Evolutionary conservation across 768 basidiomycete species (phyloP), one percentile per base, ranked within the genome.

Genomic region (Crepidotus variabilis): DNA sequence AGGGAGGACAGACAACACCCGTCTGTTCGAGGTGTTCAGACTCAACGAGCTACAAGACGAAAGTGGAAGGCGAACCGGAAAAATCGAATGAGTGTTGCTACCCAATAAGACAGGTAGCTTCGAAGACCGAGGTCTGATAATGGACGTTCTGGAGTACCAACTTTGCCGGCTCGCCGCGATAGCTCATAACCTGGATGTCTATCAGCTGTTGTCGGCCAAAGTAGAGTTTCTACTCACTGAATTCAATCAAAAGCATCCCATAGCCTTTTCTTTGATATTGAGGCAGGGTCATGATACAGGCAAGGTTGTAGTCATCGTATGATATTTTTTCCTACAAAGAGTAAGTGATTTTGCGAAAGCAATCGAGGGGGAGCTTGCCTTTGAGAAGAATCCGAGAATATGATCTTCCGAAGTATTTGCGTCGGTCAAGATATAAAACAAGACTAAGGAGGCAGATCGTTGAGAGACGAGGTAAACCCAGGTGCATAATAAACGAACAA

Each of bases 231-330:
- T n/a, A 73, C 92, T 46, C 67, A 96, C 96, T 98, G 77, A 98
- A 97, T 74, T 99, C 96, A 60, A 98, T 98, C 80, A 99, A 81
- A 22, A 98, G 85, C 80, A 92, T 93, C 2, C 96, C 97, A 64
- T 89, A 97, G 6, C 94, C 91, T 63, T 87, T 83, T 56, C 85
- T 80, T 65, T 98, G 96, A 65, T 87, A 93, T 16, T 94, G 97
- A 1, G 97, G 97, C 43, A 99, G 83, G 6, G 90, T 92, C 62
- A 98, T 87, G 63, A 99, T 99, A 70, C 93, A 95, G 2, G 96
- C 96, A 8, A 99, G 81, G 66, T 99, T 99, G 73, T 95, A 97
- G 63, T 96, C 92, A 63, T 99, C 97, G 60, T 94, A 96, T 1
- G 95, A 96, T 32, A 89, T 69, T 68, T 98, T 98, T 73, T 99